Evolutionary conservation across 495 filamentous ascomycete genomes (phyloP), one percentile per base, ranked within the genome.

Genomic region (Xylaria longipes): DNA sequence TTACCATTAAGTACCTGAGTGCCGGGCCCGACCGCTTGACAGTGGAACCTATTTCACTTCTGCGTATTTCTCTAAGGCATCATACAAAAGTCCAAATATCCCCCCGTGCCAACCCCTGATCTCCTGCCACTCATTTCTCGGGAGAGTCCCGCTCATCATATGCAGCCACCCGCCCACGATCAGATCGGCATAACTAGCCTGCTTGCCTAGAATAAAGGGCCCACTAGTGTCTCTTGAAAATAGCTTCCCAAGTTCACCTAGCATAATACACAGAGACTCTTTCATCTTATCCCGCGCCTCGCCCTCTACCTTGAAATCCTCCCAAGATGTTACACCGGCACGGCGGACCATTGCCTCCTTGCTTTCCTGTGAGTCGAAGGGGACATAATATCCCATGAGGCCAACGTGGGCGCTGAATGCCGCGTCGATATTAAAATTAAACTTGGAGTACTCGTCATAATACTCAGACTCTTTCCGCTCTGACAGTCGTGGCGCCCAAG

Each of bases 81-180:
- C 82, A 79, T 83, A 75, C 75, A 89, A 70, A 74, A 50, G 57
- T 20, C 81, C 86, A 74, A 82, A 87, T 17, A 82, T 15, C 9
- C 86, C 86, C 6, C 74, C 83, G 80, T 90, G 83, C 88, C 89
- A 91, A 5, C 68, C 66, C 57, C 71, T 74, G 9, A 87, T 41
- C 70, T 84, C 82, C 76, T 84, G 76, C 88, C 88, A 91, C 74
- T 89, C 86, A 1, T 56, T 41, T 17, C 33, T 6, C 35, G 37
- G 60, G 58, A 89, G 65, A 33, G 77, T 78, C 9, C 20, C 71
- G 2, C 69, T 57, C 65, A 81, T 43, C 80, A 89, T 83, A 45
- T 82, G 75, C 82, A 91, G 63, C 89, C 89, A 91, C 22, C 77
- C 89, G 2, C 89, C 89, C 0, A 91, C 82, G 61, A 91, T 88